Evolutionary conservation across 1,284 basidiomycete species (phyloP).

Genomic region (Dichomitus squalens): DNA sequence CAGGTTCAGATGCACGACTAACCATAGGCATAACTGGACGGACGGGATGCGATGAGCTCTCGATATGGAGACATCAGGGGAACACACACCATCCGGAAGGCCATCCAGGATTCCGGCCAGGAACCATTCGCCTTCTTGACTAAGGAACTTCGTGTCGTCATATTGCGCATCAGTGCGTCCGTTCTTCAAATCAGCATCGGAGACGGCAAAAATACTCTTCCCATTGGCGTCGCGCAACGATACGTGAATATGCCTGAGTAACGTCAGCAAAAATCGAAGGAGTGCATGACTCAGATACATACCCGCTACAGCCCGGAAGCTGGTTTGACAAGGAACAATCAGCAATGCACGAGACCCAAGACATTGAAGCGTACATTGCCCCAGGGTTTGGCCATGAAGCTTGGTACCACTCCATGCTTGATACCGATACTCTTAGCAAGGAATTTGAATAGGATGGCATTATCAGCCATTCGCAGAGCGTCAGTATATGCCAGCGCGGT

Average conservation of each 20-base stretch:
- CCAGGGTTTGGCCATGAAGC: slow-evolving; percentile 99
- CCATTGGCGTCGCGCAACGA: slow-evolving; percentile 76
- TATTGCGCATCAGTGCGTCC: slow-evolving; percentile 73
- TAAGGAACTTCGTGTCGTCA: slow-evolving; percentile 84
- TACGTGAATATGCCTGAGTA: slow-evolving; percentile 84
- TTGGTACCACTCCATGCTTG: slow-evolving; percentile 86
- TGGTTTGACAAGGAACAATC: slow-evolving; percentile 32
- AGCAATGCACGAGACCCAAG: not conserved
- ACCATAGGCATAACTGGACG: slow-evolving; percentile 48
- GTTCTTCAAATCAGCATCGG: slow-evolving; percentile 56
- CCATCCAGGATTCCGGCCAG: slow-evolving; percentile 90
- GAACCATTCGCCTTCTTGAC: slow-evolving; percentile 88
- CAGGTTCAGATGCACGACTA: not conserved
- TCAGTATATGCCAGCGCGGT: slow-evolving; percentile 92
- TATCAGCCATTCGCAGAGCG: slow-evolving; percentile 89
- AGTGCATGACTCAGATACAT: slow-evolving; percentile 25
- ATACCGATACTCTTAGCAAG: slow-evolving; percentile 92
- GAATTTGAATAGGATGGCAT: slow-evolving; percentile 92
- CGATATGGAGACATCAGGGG: not conserved
- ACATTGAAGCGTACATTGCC: slow-evolving; percentile 61
- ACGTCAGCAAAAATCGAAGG: not conserved
- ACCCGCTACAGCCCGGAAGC: slow-evolving; percentile 93
- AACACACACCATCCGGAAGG: slow-evolving; percentile 75
- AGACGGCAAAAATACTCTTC: slow-evolving; percentile 79
- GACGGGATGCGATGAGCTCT: not conserved